Base-by-base conservation (phyloP, 371 early-diverging fungal species). In the Catenaria anguillulae region DNA sequence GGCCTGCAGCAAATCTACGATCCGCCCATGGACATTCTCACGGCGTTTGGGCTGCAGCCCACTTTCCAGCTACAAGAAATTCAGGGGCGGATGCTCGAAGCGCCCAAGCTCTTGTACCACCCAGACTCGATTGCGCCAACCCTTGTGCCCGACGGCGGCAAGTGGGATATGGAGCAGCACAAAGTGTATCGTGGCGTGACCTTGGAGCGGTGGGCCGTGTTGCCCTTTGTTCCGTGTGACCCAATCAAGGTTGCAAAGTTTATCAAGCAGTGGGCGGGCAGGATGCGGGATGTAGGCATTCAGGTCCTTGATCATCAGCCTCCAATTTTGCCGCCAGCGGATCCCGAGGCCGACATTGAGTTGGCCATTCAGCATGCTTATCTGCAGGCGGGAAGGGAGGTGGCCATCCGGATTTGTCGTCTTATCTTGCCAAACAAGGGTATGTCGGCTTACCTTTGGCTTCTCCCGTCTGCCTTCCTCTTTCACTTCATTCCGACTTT, bases 81-180 rank as follows among this genome's bases (percentile, higher is more conserved):
- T 37, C 74, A 77, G 40, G 88, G 87, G 33, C 87, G 90, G 42
- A 74, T 87, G 24, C 73, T 96, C 21, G 80, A 80, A 0, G 68
- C 86, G 4, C 94, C 96, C 3, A 80, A 76, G 24, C 73, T 97
- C 63, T 70, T 73, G 19, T 94, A 92, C 63, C 79, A 84, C 58
- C 69, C 70, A 0, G 69, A 68, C 0, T 79, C 80, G 34, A 73
- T 79, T 40, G 86, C 87, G 29, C 75, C 84, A 37, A 70, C 68
- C 26, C 77, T 89, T 55, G 72, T 74, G 31, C 95, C 97, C 19
- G 68, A 74, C 21, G 80, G 76, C 64, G 96, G 96, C 40, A 83
- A 86, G 17, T 97, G 97, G 97, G 93, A 95, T 71, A 74, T 97
- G 64, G 78, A 84, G 61, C 87, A 86, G 64, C 89, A 90, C 74